Evolutionary conservation across 495 filamentous ascomycete species (phyloP).

Genomic region (Hypoxylon cercidicola): DNA sequence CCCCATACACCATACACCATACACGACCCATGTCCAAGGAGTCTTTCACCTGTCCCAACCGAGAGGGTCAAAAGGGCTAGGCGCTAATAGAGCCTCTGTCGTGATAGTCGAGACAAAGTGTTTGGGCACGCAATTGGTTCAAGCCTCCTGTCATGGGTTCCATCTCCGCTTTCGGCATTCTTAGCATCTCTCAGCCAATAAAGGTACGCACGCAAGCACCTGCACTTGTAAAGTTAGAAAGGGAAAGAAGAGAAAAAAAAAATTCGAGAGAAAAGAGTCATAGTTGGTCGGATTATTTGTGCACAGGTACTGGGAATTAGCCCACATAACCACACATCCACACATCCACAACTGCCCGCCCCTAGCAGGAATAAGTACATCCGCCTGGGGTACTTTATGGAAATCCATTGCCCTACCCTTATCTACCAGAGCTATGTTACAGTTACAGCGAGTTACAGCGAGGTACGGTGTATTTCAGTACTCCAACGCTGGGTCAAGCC

Average conservation of each 20-base stretch:
- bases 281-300: constrained; percentile 38
- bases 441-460: constrained; percentile 29
- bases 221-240: constrained; percentile 38
- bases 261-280: constrained; percentile 30
- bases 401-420: constrained; percentile 22
- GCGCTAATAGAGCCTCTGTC: constrained; percentile 43
- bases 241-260: constrained; percentile 24
- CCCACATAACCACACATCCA: not conserved
- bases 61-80: constrained; percentile 31
- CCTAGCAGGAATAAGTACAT: constrained; percentile 13
- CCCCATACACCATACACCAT: not conserved
- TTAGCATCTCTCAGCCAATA: constrained; percentile 32
- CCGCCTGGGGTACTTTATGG: too few species aligned
- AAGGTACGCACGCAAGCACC: constrained; percentile 40
- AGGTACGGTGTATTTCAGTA: constrained; percentile 31
- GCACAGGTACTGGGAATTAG: constrained; percentile 12
- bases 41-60: constrained; percentile 29
- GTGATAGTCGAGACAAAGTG: constrained; percentile 42
- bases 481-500: constrained; percentile 34
- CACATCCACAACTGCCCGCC: not conserved
- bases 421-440: constrained; percentile 24
- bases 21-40: constrained; percentile 17
- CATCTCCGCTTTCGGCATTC: constrained; percentile 44
- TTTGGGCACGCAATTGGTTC: constrained; percentile 40
- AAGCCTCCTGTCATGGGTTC: constrained; percentile 31